phyloP scores from a whole-genome alignment of 768 basidiomycete species.

The Lyophyllum atratum region DNA sequence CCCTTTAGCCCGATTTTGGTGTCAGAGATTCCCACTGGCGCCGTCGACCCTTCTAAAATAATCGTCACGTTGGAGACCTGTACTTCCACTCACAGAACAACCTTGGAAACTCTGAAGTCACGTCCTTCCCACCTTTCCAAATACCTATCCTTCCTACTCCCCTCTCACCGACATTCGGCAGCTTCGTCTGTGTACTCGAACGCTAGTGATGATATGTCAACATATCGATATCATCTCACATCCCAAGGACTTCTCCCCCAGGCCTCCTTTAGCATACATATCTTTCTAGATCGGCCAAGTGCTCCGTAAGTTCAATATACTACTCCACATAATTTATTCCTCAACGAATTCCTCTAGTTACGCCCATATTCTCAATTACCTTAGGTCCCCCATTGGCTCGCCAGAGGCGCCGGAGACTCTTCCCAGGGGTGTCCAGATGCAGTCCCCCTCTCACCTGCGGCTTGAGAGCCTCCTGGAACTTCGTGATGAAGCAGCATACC shows the following conservation, averaged over 20 bases:
- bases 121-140: constrained; percentile 66
- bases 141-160: constrained; percentile 52
- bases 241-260: constrained; percentile 56
- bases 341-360: constrained; percentile 47
- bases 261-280: constrained; percentile 52
- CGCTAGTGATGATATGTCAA: constrained; percentile 51
- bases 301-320: constrained; percentile 60
- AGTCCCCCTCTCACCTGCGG: constrained; percentile 43
- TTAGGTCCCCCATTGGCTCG: constrained; percentile 55
- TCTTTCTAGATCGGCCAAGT: constrained; percentile 82
- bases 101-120: constrained; percentile 65
- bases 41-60: constrained; percentile 57
- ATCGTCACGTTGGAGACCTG: constrained; percentile 78
- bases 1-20: constrained; percentile 71
- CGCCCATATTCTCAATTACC: constrained; percentile 67
- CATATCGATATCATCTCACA: constrained; percentile 64
- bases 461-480: constrained; percentile 73
- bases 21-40: constrained; percentile 50
- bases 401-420: constrained; percentile 52
- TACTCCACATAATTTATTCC: neutral
- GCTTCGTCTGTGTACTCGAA: constrained; percentile 59
- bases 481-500: constrained; percentile 76
- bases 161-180: constrained; percentile 39
- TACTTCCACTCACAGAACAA: constrained; percentile 65
- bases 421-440: constrained; percentile 60